Evolutionary conservation across 1,284 basidiomycete species (phyloP), one percentile per base, ranked within the genome.

Genomic region (Naganishia liquefaciens): DNA sequence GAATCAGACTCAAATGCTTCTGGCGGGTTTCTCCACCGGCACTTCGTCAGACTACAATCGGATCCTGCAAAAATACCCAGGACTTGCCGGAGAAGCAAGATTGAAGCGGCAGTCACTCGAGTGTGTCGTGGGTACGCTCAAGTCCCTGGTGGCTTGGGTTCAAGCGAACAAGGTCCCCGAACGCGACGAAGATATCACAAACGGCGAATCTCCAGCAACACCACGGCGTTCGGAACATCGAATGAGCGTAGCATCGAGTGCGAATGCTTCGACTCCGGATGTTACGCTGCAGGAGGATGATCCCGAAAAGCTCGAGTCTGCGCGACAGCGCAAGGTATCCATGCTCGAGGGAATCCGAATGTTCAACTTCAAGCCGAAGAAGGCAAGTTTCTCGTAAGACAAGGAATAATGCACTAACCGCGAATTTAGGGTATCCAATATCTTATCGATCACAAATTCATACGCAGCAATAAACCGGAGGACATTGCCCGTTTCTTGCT

Each of bases 351-450:
- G 95, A 33, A 91, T 99, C 77, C 93, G 89, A 79, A 93, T 93
- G 78, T 99, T 99, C 81, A 99, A 99, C 80, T 94, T 90, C 81
- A 99, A 98, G 80, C 94, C 96, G 13, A 97, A 96, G 79, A 84
- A 88, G 71, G 91, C 90, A 71, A 33, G 42, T 37, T 28, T 40
- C 19, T 21, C 40, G 27, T 25, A 57, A 52, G 13, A 13, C 9
- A 37, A 9, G 9, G 33, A 37, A 37, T 10, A 7, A 37, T 37
- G 33, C 2, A 9, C 33, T 37, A 37, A 37, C 9, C 33, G 33
- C 33, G 13, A 13, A 37, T 57, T 53, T 65, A 93, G 86, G 96
- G 96, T 21, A 85, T 99, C 55, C 84, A 90, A 79, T 97, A 91
- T 76, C 83, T 99, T 61, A 77, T 93, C 46, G 90, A 96, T 74